These are phyloP conservation scores for Ceratobasidium sp. DNA, from an alignment of 1,284 basidiomycete genomes.

Conservation along the genomic window DNA sequence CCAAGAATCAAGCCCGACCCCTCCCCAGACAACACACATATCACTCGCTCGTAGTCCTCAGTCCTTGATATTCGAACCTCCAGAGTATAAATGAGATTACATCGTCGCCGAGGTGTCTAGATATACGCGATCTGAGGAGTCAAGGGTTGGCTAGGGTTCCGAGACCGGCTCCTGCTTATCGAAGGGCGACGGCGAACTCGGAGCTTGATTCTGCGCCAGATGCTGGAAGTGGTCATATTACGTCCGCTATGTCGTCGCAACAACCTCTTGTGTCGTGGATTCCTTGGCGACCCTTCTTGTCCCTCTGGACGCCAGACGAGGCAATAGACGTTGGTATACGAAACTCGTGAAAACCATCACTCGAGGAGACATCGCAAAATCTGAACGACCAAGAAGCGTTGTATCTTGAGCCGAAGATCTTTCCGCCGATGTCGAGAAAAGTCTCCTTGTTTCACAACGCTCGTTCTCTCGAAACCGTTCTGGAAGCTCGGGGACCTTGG, in stretches of 20 bases:
- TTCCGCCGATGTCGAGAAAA: slow-evolving; percentile 5
- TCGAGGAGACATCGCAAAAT: slow-evolving; percentile 12
- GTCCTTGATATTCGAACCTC: slow-evolving; percentile 14
- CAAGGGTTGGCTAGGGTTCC: background rate
- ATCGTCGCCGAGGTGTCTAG: too few species aligned
- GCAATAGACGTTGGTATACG: background rate
- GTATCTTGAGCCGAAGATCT: slow-evolving; percentile 8
- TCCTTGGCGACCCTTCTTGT: background rate
- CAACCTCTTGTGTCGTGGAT: too few species aligned
- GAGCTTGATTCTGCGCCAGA: too few species aligned
- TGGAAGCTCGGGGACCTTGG: too few species aligned
- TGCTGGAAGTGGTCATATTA: background rate
- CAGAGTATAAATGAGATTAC: too few species aligned
- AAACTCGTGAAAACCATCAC: background rate
- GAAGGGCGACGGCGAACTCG: background rate
- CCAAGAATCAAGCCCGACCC: slow-evolving; percentile 14
- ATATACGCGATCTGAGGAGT: background rate
- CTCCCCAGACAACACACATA: too few species aligned
- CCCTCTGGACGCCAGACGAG: background rate
- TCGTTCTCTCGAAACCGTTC: background rate
- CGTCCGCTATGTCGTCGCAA: background rate
- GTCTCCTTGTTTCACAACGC: slow-evolving; percentile 9
- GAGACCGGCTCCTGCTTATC: background rate
- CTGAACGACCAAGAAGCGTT: slow-evolving; percentile 1
- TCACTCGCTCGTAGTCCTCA: too few species aligned